These are phyloP conservation scores for Ophiostoma ips DNA, from an alignment of 2,329 filamentous ascomycete genomes.

Conservation along the genomic window DNA sequence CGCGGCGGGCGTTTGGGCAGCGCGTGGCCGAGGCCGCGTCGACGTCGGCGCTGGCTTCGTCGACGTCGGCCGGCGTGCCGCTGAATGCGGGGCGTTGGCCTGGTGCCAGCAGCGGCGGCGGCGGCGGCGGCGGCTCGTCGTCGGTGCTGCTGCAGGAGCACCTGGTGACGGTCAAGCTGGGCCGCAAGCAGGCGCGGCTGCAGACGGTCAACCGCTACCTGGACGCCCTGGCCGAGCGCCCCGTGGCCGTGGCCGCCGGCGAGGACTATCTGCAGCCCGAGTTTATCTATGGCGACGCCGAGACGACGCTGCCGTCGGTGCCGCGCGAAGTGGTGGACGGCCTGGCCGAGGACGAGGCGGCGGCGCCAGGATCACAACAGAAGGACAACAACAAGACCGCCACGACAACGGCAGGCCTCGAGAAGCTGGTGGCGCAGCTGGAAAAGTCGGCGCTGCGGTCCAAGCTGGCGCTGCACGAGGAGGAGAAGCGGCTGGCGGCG, in stretches of 20 bases:
- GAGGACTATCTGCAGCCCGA: slow-evolving; percentile 34
- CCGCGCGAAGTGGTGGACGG: slow-evolving; percentile 37
- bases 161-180: slow-evolving; percentile 35
- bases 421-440: slow-evolving; percentile 34
- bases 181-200: slow-evolving; percentile 37
- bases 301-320: slow-evolving; percentile 32
- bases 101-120: no score
- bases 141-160: slow-evolving; percentile 41
- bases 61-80: neutral
- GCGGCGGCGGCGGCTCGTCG: no score
- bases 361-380: neutral
- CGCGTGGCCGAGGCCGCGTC: slow-evolving; percentile 13
- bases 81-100: no score
- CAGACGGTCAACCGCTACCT: slow-evolving; percentile 36
- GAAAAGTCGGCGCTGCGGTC: slow-evolving; percentile 45
- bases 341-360: slow-evolving; percentile 27
- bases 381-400: neutral
- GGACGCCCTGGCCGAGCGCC: slow-evolving; percentile 35
- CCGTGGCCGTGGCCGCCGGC: slow-evolving; percentile 29
- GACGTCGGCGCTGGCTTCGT: slow-evolving; percentile 4
- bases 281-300: slow-evolving; percentile 30
- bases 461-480: slow-evolving; percentile 40
- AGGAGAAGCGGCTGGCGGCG: slow-evolving; percentile 40
- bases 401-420: slow-evolving; percentile 24
- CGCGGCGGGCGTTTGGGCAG: slow-evolving; percentile 26